These are phyloP conservation scores for Histomonas meleagridis DNA, from an alignment of 208 protist species.

Conservation along the genomic window DNA sequence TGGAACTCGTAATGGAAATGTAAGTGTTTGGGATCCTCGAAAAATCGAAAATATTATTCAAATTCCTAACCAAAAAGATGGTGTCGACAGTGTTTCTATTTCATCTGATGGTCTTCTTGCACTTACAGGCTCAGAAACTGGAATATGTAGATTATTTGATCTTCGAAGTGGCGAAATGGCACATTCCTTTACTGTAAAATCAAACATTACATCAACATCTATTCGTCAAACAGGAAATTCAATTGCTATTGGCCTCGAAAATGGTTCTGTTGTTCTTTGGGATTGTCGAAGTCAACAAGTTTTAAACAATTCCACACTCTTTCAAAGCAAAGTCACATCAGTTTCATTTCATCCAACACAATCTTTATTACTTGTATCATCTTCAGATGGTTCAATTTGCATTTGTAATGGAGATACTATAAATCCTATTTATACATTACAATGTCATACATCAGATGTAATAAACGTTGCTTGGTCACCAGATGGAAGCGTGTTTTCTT, in stretches of 20 bases:
- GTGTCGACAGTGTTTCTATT: neutral
- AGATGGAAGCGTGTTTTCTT: neutral
- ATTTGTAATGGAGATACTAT: conserved; percentile 2
- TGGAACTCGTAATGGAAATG: neutral
- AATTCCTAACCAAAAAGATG: neutral
- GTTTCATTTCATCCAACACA: neutral
- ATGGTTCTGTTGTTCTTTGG: conserved; percentile 14
- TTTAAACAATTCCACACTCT: neutral
- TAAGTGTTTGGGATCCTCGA: neutral
- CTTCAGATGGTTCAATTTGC: neutral
- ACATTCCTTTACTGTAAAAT: neutral
- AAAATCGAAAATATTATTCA: neutral
- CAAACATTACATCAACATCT: neutral
- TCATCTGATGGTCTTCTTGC: neutral
- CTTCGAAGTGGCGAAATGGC: neutral
- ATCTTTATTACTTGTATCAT: neutral
- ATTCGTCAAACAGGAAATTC: neutral
- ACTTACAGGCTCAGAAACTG: neutral
- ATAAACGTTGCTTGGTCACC: neutral
- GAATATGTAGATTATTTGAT: neutral
- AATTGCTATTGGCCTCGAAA: neutral
- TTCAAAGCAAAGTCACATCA: neutral
- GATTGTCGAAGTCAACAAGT: neutral
- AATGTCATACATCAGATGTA: neutral
- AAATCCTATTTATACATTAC: neutral